Conservation (phyloP, 148 eudicot genomes). For the Amaranthus palmeri region DNA sequence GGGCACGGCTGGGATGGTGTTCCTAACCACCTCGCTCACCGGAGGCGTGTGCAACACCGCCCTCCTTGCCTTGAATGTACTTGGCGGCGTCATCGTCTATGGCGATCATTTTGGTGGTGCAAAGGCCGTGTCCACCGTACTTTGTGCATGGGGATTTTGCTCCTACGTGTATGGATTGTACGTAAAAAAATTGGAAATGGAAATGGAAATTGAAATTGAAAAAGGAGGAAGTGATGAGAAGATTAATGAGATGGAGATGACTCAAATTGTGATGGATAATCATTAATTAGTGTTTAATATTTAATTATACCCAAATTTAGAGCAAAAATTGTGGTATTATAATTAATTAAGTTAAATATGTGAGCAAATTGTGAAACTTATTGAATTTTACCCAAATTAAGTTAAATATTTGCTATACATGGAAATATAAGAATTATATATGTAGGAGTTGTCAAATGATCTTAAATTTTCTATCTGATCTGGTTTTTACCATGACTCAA, state of each 20-base stretch:
- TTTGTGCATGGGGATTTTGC: conserved; percentile 76
- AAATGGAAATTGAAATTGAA: conserved; percentile 12
- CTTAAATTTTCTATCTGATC: neutral
- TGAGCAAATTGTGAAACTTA: neutral
- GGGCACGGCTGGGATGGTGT: conserved; percentile 94
- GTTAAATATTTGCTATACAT: neutral
- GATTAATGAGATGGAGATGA: conserved; percentile 21
- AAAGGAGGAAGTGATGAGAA: neutral
- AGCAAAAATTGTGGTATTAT: neutral
- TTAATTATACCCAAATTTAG: neutral
- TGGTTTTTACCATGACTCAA: neutral
- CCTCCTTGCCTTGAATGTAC: conserved; percentile 49
- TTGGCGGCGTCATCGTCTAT: conserved; percentile 58
- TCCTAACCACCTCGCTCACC: conserved; percentile 61
- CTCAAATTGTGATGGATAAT: conserved; percentile 17
- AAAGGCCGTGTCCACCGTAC: conserved; percentile 56
- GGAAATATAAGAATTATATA: too few species aligned
- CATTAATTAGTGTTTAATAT: neutral
- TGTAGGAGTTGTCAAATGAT: neutral
- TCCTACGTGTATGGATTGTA: conserved; percentile 78
- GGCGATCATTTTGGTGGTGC: conserved; percentile 57
- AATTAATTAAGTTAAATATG: neutral
- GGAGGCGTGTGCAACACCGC: conserved; percentile 75
- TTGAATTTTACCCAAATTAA: too few species aligned
- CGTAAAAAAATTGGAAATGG: conserved; percentile 25